Percentiles rank a stretch among this genome's conserved stretches.
phyloP scores from a whole-genome alignment of 2,329 filamentous ascomycete genomes.

The Sordariomycetes sp. region DNA sequence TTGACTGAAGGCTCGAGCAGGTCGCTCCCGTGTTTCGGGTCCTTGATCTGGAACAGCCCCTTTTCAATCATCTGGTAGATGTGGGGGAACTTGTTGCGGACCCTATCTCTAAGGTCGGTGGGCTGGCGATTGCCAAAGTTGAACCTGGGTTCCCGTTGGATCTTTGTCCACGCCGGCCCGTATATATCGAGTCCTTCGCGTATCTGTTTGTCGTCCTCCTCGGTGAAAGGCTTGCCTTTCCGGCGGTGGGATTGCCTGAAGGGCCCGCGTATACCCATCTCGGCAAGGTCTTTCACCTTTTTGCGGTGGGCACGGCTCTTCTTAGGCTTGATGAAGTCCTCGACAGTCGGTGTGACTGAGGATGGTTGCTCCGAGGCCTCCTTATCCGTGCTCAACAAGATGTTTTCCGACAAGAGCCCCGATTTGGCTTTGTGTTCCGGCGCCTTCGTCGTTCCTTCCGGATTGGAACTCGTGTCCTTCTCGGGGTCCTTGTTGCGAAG shows the following conservation, averaged over 20 bases:
- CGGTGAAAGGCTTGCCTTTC: slow-evolving; percentile 46
- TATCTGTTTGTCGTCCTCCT: slow-evolving; percentile 49
- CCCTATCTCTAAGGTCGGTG: slow-evolving; percentile 48
- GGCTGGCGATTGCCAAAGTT: slow-evolving; percentile 45
- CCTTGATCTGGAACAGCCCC: slow-evolving; percentile 31
- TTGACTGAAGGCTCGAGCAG: slow-evolving; percentile 37
- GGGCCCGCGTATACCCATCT: slow-evolving; percentile 46
- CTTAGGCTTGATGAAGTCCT: slow-evolving; percentile 19
- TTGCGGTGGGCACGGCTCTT: slow-evolving; percentile 42
- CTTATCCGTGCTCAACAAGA: slow-evolving; percentile 34
- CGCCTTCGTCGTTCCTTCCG: slow-evolving; percentile 6
- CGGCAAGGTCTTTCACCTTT: slow-evolving; percentile 38
- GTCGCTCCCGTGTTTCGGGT: slow-evolving; percentile 23
- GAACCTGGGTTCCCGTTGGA: slow-evolving; percentile 45
- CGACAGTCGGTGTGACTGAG: not conserved
- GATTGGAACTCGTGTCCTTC: slow-evolving; percentile 5
- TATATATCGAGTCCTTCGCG: slow-evolving; percentile 44
- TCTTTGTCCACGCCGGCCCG: slow-evolving; percentile 52
- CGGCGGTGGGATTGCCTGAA: slow-evolving; percentile 50
- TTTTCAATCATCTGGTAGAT: slow-evolving; percentile 45
- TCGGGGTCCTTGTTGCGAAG: slow-evolving; percentile 22
- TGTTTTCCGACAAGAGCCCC: slow-evolving; percentile 39
- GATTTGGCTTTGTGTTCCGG: slow-evolving; percentile 27
- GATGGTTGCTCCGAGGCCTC: slow-evolving; percentile 8
- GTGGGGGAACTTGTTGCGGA: slow-evolving; percentile 50